Conservation (phyloP, 805 yeast genomes). For the Metschnikowia peoriensis region DNA sequence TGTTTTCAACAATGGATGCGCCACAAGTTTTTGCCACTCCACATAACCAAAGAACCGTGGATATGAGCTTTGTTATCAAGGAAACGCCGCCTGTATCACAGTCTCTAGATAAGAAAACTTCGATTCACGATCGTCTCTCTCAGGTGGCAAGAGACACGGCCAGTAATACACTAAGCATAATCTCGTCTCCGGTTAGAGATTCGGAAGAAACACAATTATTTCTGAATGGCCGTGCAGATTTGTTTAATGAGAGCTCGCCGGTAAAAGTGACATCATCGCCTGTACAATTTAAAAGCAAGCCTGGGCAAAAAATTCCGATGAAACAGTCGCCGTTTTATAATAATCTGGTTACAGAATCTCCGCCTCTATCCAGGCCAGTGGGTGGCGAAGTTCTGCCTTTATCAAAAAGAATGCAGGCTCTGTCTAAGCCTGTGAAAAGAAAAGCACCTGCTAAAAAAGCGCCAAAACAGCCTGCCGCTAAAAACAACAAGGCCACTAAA, state of each 20-base stretch:
- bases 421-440: neutral
- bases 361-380: neutral
- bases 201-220: neutral
- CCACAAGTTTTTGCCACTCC: conserved; percentile 19
- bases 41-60: conserved; percentile 8
- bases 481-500: neutral
- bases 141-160: neutral
- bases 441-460: neutral
- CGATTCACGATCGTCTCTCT: conserved; percentile 6
- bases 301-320: conserved; percentile 37
- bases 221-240: conserved; percentile 1
- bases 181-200: conserved; percentile 9
- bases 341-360: conserved; percentile 5
- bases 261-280: conserved; percentile 13
- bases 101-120: neutral
- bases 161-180: neutral
- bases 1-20: neutral
- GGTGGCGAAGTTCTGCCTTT: conserved; percentile 2
- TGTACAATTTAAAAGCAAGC: conserved; percentile 16
- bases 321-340: conserved; percentile 38
- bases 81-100: conserved; percentile 10
- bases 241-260: conserved; percentile 9
- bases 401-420: neutral
- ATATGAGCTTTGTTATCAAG: conserved; percentile 3
- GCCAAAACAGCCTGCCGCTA: neutral